Conservation (phyloP, 2,329 filamentous ascomycete genomes). For the Colletotrichum echinochloae region DNA sequence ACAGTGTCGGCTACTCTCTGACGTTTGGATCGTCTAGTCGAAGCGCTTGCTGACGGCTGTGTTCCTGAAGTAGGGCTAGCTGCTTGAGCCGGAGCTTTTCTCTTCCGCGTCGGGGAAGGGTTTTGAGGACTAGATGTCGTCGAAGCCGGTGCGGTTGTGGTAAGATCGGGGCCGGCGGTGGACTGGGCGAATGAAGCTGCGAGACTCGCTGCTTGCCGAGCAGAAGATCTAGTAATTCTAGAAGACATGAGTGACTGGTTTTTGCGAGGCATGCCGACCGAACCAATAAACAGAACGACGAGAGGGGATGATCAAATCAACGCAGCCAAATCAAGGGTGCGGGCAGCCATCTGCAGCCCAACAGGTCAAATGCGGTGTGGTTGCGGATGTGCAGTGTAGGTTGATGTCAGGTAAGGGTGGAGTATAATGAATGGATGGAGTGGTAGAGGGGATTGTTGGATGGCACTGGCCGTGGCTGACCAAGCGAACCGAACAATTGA, state of each 20-base stretch:
- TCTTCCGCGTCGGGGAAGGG: constrained; percentile 73
- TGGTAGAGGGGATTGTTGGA: constrained; percentile 12
- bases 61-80: constrained; percentile 53
- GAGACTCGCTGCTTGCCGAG: constrained; percentile 84
- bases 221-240: constrained; percentile 96
- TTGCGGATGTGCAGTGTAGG: constrained; percentile 39
- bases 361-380: constrained; percentile 26
- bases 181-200: constrained; percentile 60
- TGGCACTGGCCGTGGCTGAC: constrained; percentile 26
- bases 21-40: constrained; percentile 76
- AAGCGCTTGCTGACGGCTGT: constrained; percentile 44
- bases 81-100: constrained; percentile 74
- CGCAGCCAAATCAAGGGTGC: constrained; percentile 16
- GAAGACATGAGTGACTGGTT: constrained; percentile 83
- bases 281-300: constrained; percentile 35
- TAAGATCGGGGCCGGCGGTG: constrained; percentile 53
- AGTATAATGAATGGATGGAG: constrained; percentile 32
- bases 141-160: constrained; percentile 56
- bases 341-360: constrained; percentile 33
- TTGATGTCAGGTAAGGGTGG: constrained; percentile 16
- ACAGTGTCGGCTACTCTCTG: constrained; percentile 71
- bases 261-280: constrained; percentile 37
- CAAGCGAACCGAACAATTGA: not conserved
- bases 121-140: constrained; percentile 55
- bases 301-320: constrained; percentile 26